Percentiles rank a stretch among this genome's conserved stretches.
These are phyloP conservation scores for Atalantia buxifolia DNA, from an alignment of 345 rosid species.

Conservation along the genomic window DNA sequence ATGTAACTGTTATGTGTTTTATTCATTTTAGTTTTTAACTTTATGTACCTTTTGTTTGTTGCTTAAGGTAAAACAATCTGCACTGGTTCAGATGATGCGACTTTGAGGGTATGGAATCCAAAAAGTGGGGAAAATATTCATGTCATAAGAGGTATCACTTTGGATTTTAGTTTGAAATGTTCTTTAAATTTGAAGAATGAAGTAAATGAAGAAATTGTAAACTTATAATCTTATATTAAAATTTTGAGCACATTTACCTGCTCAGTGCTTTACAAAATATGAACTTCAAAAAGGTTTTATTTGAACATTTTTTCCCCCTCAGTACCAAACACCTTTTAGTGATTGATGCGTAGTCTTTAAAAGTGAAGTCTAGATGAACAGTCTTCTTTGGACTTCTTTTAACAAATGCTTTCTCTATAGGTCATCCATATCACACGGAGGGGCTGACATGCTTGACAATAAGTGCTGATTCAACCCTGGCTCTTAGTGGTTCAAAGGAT, in stretches of 20 bases:
- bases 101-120: slow-evolving; percentile 88
- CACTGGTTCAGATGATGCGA: slow-evolving; percentile 91
- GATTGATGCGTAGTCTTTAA: neutral
- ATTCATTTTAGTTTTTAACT: neutral
- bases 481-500: slow-evolving; percentile 79
- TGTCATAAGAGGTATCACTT: slow-evolving; percentile 57
- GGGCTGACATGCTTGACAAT: slow-evolving; percentile 77
- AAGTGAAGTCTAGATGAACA: neutral
- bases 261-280: neutral
- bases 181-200: neutral
- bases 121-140: slow-evolving; percentile 70
- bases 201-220: neutral
- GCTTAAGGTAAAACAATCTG: slow-evolving; percentile 76
- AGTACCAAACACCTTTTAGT: neutral
- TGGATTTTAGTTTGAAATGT: slow-evolving; percentile 1
- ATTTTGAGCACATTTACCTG: neutral
- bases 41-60: slow-evolving; percentile 5
- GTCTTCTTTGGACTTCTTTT: neutral
- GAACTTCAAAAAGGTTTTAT: neutral
- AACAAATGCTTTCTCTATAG: slow-evolving; percentile 30
- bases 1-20: neutral
- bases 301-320: neutral
- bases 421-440: slow-evolving; percentile 84
- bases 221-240: neutral
- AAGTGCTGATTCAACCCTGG: slow-evolving; percentile 74